These are phyloP conservation scores for Botrytis squamosa DNA, from an alignment of 2,329 filamentous ascomycete genomes.

Conservation along the genomic window DNA sequence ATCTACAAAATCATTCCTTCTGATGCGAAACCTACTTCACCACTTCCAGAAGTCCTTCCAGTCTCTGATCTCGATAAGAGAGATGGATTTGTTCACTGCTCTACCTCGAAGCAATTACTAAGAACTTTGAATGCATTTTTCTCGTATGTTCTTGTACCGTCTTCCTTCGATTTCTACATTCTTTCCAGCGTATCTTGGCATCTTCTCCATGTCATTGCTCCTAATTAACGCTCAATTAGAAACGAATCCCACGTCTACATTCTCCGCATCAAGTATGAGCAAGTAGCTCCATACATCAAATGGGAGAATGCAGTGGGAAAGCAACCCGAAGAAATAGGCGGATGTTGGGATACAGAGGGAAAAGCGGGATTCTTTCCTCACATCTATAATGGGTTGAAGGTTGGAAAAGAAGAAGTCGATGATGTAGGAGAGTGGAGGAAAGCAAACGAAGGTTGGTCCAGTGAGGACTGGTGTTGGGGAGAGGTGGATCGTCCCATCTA, in stretches of 20 bases:
- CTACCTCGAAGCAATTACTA: conserved; percentile 33
- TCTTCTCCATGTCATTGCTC: conserved; percentile 23
- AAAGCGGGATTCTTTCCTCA: conserved; percentile 34
- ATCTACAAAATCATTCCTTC: conserved; percentile 39
- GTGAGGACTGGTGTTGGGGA: conserved; percentile 31
- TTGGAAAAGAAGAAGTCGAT: conserved; percentile 35
- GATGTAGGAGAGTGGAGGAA: conserved; percentile 28
- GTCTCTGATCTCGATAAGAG: conserved; percentile 35
- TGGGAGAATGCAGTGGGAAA: conserved; percentile 34
- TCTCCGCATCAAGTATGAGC: conserved; percentile 32
- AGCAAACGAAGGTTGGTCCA: conserved; percentile 25
- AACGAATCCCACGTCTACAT: conserved; percentile 29
- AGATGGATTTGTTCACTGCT: conserved; percentile 36
- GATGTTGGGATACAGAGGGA: conserved; percentile 34
- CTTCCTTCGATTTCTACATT: background rate
- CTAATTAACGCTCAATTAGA: background rate
- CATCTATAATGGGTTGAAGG: conserved; percentile 34
- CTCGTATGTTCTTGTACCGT: conserved; percentile 9
- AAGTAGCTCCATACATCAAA: conserved; percentile 29
- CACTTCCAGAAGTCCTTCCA: conserved; percentile 33
- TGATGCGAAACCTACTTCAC: conserved; percentile 26
- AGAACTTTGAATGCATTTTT: conserved; percentile 36
- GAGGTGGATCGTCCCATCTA: background rate
- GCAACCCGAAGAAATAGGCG: conserved; percentile 28
- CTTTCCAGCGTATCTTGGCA: background rate